Evolutionary conservation across 345 rosid species (phyloP).

Genomic region (Gynandropsis gynandra): DNA sequence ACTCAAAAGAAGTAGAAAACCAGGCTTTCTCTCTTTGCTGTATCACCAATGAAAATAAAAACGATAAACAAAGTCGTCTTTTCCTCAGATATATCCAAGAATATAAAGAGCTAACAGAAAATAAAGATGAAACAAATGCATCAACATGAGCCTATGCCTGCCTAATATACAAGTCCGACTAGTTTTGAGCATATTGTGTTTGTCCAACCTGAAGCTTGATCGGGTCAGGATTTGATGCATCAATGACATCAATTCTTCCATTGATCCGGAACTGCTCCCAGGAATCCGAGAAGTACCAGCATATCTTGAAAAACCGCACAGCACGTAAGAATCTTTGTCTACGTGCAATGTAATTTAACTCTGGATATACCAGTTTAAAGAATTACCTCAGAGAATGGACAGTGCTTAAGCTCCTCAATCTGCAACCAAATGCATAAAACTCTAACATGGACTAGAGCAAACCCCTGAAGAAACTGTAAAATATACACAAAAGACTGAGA

Average conservation of each 20-base stretch:
- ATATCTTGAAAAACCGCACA: slow-evolving; percentile 32
- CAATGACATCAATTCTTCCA: slow-evolving; percentile 68
- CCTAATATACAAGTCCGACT: no score
- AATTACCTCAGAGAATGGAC: slow-evolving; percentile 73
- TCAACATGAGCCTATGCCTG: no score
- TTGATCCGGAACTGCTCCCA: slow-evolving; percentile 92
- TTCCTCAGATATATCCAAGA: neutral
- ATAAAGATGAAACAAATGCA: neutral
- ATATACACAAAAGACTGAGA: neutral
- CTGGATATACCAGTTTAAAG: neutral
- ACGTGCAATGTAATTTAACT: neutral
- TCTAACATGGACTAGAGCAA: neutral
- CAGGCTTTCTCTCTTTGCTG: slow-evolving; percentile 81
- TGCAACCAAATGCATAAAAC: slow-evolving; percentile 27
- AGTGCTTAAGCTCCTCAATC: slow-evolving; percentile 73
- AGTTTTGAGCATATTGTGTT: neutral
- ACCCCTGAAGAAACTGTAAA: no score
- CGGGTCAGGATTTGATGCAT: slow-evolving; percentile 51
- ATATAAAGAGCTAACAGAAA: no score
- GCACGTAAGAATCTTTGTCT: neutral
- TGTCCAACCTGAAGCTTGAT: slow-evolving; percentile 52
- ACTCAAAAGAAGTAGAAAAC: slow-evolving; percentile 60
- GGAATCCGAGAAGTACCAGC: slow-evolving; percentile 83
- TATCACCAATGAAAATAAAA: slow-evolving; percentile 12
- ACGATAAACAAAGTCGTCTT: no score